Percentiles rank a stretch among this genome's conserved stretches.
These are phyloP conservation scores for Mucor plumbeus DNA, from an alignment of 371 early-diverging fungal genomes.

Conservation along the genomic window DNA sequence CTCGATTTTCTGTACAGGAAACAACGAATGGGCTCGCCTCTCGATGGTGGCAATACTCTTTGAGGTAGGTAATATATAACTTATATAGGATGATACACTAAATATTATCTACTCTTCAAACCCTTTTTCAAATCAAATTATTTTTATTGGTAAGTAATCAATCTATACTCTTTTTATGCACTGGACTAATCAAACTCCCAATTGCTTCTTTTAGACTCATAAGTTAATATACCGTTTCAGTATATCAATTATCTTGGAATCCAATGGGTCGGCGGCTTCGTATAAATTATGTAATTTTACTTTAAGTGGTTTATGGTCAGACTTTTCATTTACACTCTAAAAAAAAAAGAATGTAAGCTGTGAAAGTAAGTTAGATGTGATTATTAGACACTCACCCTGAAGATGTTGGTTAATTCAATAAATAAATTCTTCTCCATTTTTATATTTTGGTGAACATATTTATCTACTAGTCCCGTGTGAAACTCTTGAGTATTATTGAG, in stretches of 20 bases:
- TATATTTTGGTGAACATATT: slow-evolving; percentile 27
- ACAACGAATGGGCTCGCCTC: too few relatives aligned
- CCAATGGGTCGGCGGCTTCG: slow-evolving; percentile 27
- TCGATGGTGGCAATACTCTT: too few relatives aligned
- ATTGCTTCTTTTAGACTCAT: too few relatives aligned
- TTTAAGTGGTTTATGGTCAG: slow-evolving; percentile 29
- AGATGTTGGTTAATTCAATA: slow-evolving; percentile 24
- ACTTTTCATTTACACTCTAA: slow-evolving; percentile 25
- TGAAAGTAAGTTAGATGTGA: slow-evolving; percentile 28
- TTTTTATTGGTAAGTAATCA: too few relatives aligned
- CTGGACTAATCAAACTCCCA: too few relatives aligned
- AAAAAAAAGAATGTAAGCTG: slow-evolving; percentile 25
- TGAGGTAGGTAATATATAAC: too few relatives aligned
- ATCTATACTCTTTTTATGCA: too few relatives aligned
- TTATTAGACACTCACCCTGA: slow-evolving; percentile 29
- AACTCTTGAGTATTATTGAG: slow-evolving; percentile 24
- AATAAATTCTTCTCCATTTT: slow-evolving; percentile 24
- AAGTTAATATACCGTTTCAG: too few relatives aligned
- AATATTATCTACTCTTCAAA: too few relatives aligned
- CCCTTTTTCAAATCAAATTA: too few relatives aligned
- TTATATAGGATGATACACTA: too few relatives aligned
- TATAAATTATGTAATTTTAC: slow-evolving; percentile 24
- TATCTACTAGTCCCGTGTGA: slow-evolving; percentile 25
- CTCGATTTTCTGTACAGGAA: too few relatives aligned
- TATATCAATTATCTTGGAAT: slow-evolving; percentile 30